Base-by-base conservation (phyloP, 2,329 filamentous ascomycete species). In the Magnaporthiopsis rhizophila region DNA sequence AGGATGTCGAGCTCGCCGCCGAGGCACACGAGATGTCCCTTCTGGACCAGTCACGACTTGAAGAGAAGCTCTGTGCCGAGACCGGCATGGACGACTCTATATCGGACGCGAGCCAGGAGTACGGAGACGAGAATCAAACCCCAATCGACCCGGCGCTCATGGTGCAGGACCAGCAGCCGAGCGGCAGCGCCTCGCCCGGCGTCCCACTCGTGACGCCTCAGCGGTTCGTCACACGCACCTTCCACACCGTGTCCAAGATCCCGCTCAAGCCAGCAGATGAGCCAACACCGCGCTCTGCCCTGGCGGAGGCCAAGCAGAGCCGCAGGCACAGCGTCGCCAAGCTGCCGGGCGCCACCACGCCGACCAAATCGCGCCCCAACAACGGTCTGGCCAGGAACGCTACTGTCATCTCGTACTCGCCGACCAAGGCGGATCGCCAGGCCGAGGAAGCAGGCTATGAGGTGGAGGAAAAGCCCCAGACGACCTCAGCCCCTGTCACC, bases 181-280 rank as follows among this genome's bases (percentile, higher is more conserved):
- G 7, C 65, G 68, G 21, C 65, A 69, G 15, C 21, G 21, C 61
- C 38, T 65, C 64, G 65, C 72, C 65, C 50, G 72, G 64, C 57
- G 73, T 77, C 1, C 72, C 74, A 2, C 84, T 84, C 1, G 76
- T 80, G 9, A 90, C 88, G 1, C 88, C 88, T 0, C 76, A 81
- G 62, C 81, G 84, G 21, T 26, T 34, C 26, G 75, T 77, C 0
- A 76, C 74, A n/a, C 79, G 80, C 64, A 79, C 81, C n/a, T 84
- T 89, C 67, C 85, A 90, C 73, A 93, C 90, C 0, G 86, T 90
- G 0, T 90, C 88, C 32, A 93, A 92, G 75, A 86, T 93, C 5
- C 89, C 90, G 1, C 76, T 93, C 57, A 91, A 91, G 74, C 80
- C 86, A 3, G 86, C 87, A 30, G 88, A 85, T 70, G 75, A 89